Conservation (phyloP, 805 yeast genomes). For the Yamadazyma tumulicola region DNA sequence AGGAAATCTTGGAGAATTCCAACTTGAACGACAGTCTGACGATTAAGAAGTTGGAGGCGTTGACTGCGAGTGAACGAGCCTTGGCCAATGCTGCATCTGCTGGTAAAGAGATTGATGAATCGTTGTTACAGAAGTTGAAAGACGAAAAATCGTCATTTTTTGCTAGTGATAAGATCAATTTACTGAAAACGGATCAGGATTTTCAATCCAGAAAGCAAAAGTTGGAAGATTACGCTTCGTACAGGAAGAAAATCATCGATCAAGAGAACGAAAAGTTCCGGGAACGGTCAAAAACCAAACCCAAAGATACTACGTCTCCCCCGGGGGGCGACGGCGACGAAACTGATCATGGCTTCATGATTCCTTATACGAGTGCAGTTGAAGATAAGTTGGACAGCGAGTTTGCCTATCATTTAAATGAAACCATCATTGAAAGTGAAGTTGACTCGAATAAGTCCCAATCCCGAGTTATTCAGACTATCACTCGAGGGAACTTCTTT, state of each 20-base stretch:
- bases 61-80: conserved; percentile 58
- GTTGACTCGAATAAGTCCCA: conserved; percentile 50
- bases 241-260: conserved; percentile 57
- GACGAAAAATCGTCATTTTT: conserved; percentile 38
- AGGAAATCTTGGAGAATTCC: conserved; percentile 34
- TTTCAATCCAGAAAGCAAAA: conserved; percentile 46
- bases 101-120: conserved; percentile 34
- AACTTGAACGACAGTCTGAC: conserved; percentile 43
- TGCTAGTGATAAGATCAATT: conserved; percentile 43
- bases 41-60: conserved; percentile 50
- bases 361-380: conserved; percentile 67
- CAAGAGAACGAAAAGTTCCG: conserved; percentile 43
- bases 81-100: conserved; percentile 52
- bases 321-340: neutral
- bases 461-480: conserved; percentile 63
- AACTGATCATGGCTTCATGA: conserved; percentile 28
- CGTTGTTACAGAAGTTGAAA: conserved; percentile 27
- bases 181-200: conserved; percentile 44
- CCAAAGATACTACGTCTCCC: neutral
- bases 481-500: conserved; percentile 67
- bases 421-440: conserved; percentile 52
- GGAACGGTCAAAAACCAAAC: conserved; percentile 10
- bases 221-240: conserved; percentile 54
- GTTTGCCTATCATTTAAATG: conserved; percentile 52
- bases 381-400: conserved; percentile 64